Base-by-base conservation (phyloP, 2,329 filamentous ascomycete genomes). In the Coniosporium uncinatum region DNA sequence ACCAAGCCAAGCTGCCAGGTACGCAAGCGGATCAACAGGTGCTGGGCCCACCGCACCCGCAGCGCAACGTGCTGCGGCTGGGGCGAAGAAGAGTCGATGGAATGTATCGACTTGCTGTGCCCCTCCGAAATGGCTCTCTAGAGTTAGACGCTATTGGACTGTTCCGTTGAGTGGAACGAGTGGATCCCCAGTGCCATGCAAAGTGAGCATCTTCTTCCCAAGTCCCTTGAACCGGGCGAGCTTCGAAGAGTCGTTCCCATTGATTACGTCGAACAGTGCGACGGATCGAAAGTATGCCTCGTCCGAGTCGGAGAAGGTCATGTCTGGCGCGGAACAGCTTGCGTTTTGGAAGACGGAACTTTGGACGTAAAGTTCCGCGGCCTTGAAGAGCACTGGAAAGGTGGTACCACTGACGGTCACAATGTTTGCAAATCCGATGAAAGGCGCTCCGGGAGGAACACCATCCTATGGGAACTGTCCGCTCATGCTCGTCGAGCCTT, bases 61-160 rank as follows among this genome's bases (percentile, higher is more conserved):
- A 14, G 24, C 22, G 24, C 57, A 59, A 22, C 58, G 55, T 22
- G 42, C 43, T 2, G 57, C 51, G 4, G 55, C 56, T 6, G 56
- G 55, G 22, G 52, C 56, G 8, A 59, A 46, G 22, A 61, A 61
- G 4, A 59, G 40, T 13, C 55, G 52, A 35, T 55, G 58, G 43
- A 53, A 59, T 2, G 54, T 42, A 35, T 58, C 46, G 11, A 57
- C 52, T 22, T 48, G 44, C 13, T 48, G 34, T 1, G 50, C 44
- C 8, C 52, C 53, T 2, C 56, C 55, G 52, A 55, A 56, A 20
- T 41, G 31, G 3, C 37, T 44, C 40, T 59, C 52, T 1, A 57
- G 53, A 11, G 40, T 42, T 33, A 51, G 44, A 3, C 54, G 46
- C 35, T 56, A 56, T 4, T 44, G 43, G 11, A 55, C 39, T 1